phyloP scores from a whole-genome alignment of 345 rosid genomes.

The Euclidium syriacum region DNA sequence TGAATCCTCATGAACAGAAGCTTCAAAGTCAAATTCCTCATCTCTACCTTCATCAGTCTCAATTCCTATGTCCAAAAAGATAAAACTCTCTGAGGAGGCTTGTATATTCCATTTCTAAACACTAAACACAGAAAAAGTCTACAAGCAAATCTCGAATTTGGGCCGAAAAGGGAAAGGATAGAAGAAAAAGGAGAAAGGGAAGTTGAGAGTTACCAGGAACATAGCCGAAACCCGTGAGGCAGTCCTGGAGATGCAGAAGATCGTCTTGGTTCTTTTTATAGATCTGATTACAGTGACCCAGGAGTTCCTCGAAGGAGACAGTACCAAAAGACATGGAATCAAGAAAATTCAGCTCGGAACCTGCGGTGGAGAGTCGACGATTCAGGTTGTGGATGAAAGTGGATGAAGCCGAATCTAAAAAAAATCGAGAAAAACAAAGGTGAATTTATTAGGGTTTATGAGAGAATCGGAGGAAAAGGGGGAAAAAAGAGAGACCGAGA shows the following conservation, averaged over 20 bases:
- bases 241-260: constrained; percentile 43
- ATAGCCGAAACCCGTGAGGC: constrained; percentile 41
- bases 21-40: constrained; percentile 8
- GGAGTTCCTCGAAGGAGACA: constrained; percentile 76
- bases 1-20: constrained; percentile 10
- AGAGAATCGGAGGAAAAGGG: not conserved
- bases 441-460: not conserved
- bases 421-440: not conserved
- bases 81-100: not conserved
- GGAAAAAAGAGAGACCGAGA: constrained; percentile 36
- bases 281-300: constrained; percentile 75
- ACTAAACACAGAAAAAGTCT: no score
- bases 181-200: not conserved
- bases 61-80: constrained; percentile 24
- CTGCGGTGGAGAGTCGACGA: constrained; percentile 53
- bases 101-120: not conserved
- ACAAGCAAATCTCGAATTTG: not conserved
- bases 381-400: constrained; percentile 67
- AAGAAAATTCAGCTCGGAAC: constrained; percentile 51
- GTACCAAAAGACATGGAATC: constrained; percentile 78
- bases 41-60: constrained; percentile 38
- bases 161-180: not conserved
- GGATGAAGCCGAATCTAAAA: constrained; percentile 73
- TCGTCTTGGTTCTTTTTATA: constrained; percentile 47
- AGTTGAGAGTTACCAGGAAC: constrained; percentile 34